Conservation (phyloP, 441 rosid species). For the Adansonia madagascariensis region DNA sequence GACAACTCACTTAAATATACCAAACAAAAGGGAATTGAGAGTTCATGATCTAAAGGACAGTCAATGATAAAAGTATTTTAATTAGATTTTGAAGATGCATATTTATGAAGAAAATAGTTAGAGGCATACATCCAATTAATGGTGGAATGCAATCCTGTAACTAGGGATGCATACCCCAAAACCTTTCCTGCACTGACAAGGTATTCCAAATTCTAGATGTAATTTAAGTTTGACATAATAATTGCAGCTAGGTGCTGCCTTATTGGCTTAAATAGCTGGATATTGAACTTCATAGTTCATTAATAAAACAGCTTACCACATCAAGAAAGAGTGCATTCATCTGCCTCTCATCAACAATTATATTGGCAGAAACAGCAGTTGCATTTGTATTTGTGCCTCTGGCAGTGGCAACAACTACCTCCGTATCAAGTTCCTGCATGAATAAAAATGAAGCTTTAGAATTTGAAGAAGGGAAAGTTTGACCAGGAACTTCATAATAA, state of each 20-base stretch:
- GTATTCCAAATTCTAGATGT: not conserved
- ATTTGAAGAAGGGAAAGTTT: conserved; percentile 1
- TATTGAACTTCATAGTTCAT: conserved; percentile 10
- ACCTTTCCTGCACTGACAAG: not conserved
- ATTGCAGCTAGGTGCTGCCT: not conserved
- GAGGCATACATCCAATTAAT: not conserved
- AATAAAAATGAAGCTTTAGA: conserved; percentile 6
- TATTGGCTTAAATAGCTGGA: conserved; percentile 2
- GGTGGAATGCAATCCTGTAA: not conserved
- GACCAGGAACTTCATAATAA: not conserved
- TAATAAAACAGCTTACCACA: conserved; percentile 59
- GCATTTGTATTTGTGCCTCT: conserved; percentile 62
- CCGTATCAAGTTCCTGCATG: conserved; percentile 86
- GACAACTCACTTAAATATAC: not conserved
- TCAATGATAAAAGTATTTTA: not conserved
- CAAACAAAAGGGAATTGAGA: not conserved
- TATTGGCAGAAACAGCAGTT: conserved; percentile 87
- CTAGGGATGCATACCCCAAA: not conserved
- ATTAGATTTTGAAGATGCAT: not conserved
- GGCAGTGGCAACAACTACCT: conserved; percentile 85
- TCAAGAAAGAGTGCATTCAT: conserved; percentile 98
- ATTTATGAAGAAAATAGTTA: not conserved
- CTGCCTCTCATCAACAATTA: conserved; percentile 88
- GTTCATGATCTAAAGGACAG: not conserved
- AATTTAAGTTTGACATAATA: not conserved